phyloP scores from a whole-genome alignment of 495 filamentous ascomycete species.

The Aspergillus nidulans region DNA sequence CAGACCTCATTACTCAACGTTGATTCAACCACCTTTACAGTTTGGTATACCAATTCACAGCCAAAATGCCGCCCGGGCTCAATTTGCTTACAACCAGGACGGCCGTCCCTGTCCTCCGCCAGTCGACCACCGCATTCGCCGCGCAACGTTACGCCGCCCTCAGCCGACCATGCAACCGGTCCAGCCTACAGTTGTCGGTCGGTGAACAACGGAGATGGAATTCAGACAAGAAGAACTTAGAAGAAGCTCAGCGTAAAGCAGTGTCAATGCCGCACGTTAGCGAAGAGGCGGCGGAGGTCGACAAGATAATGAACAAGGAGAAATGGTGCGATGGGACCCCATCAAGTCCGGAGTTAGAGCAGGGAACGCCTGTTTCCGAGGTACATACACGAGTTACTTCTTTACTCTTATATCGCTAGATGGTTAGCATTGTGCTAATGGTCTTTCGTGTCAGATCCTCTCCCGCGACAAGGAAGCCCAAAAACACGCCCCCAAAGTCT shows the following conservation, averaged over 20 bases:
- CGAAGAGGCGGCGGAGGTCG: constrained; percentile 59
- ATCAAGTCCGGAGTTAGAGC: constrained; percentile 58
- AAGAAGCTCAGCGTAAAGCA: constrained; percentile 43
- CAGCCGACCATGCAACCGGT: constrained; percentile 2
- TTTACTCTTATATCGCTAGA: no score
- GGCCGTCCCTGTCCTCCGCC: constrained; percentile 32
- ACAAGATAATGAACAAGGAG: constrained; percentile 43
- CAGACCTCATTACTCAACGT: constrained; percentile 13
- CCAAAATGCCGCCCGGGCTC: constrained; percentile 34
- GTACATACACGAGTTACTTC: constrained; percentile 33
- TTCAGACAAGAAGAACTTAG: constrained; percentile 33
- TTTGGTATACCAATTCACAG: not conserved
- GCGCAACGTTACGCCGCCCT: constrained; percentile 25
- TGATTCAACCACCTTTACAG: constrained; percentile 10
- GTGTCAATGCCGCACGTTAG: constrained; percentile 57
- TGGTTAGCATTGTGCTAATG: not conserved
- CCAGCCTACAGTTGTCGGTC: constrained; percentile 9
- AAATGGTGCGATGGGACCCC: constrained; percentile 40
- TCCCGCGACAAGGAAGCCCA: constrained; percentile 56
- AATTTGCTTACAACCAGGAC: constrained; percentile 36
- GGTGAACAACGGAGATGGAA: constrained; percentile 31
- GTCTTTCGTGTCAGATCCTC: constrained; percentile 48
- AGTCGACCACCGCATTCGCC: constrained; percentile 20
- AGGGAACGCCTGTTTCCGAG: constrained; percentile 63
- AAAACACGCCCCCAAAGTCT: constrained; percentile 64